A percentile compares a stretch with the other conserved stretches of the same genome.
Evolutionary conservation across 805 yeast species (phyloP).

Genomic region (Osmozyma mogii): DNA sequence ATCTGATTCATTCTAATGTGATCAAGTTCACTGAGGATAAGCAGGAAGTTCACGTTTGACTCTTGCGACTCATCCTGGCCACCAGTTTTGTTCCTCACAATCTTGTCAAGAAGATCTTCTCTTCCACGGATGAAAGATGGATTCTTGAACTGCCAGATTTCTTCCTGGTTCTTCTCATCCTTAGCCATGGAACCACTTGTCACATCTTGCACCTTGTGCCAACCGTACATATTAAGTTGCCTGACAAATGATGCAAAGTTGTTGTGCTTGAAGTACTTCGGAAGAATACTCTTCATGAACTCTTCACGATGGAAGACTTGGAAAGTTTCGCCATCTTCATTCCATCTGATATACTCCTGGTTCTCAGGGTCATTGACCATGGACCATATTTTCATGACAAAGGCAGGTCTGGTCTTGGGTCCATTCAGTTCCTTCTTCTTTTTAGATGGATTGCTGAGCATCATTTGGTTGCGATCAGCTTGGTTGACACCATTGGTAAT

Average conservation of each 20-base stretch:
- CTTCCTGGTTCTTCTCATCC: slow-evolving; percentile 50
- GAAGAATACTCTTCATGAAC: slow-evolving; percentile 77
- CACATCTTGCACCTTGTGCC: slow-evolving; percentile 97
- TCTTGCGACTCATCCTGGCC: slow-evolving; percentile 16
- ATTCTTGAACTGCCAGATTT: slow-evolving; percentile 82
- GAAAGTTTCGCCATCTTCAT: slow-evolving; percentile 76
- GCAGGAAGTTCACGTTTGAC: slow-evolving; percentile 36
- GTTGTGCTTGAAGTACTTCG: slow-evolving; percentile 90
- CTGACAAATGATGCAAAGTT: slow-evolving; percentile 95
- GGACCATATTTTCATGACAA: slow-evolving; percentile 88
- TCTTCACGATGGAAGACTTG: slow-evolving; percentile 77
- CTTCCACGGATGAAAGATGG: slow-evolving; percentile 69
- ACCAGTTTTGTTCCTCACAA: slow-evolving; percentile 62
- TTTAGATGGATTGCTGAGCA: slow-evolving; percentile 1
- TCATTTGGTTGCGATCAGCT: slow-evolving; percentile 6
- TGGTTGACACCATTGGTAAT: slow-evolving; percentile 5
- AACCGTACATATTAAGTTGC: slow-evolving; percentile 96
- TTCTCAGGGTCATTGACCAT: slow-evolving; percentile 85
- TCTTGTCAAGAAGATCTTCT: slow-evolving; percentile 79
- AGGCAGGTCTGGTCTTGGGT: slow-evolving; percentile 72
- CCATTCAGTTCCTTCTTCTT: slow-evolving; percentile 25
- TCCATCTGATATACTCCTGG: slow-evolving; percentile 71
- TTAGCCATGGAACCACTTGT: slow-evolving; percentile 57
- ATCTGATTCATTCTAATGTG: slow-evolving; percentile 69
- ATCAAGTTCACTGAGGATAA: slow-evolving; percentile 65